Conservation (phyloP, 2,329 filamentous ascomycete genomes). For the Pseudogymnoascus sp. region DNA sequence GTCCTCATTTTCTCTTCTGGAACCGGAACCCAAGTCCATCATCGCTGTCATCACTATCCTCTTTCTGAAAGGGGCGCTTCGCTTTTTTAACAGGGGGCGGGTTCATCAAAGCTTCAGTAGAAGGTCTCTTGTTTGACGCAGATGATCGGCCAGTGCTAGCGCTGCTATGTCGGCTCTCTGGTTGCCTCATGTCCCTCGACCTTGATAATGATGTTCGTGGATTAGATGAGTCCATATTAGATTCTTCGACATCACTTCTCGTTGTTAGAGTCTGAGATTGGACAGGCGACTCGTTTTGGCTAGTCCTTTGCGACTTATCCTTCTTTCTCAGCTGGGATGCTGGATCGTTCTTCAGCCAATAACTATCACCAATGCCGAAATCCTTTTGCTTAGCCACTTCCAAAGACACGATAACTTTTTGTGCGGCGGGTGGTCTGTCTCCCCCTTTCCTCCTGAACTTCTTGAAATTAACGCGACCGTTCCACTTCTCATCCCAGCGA, state of each 20-base stretch:
- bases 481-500: constrained; percentile 84
- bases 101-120: constrained; percentile 18
- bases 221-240: neutral
- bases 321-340: neutral
- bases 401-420: constrained; percentile 47
- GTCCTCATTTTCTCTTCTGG: constrained; percentile 15
- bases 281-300: neutral
- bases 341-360: constrained; percentile 37
- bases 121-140: constrained; percentile 17
- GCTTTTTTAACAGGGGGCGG: constrained; percentile 21
- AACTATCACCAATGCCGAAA: constrained; percentile 51
- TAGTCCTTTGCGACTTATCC: neutral
- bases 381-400: constrained; percentile 52
- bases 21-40: constrained; percentile 26
- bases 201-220: neutral
- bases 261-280: neutral
- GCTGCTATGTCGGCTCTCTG: neutral
- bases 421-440: constrained; percentile 23
- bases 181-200: neutral
- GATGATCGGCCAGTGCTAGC: neutral
- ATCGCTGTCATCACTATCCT: constrained; percentile 23
- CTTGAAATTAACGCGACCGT: constrained; percentile 94
- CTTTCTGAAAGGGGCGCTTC: constrained; percentile 13
- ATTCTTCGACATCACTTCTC: neutral
- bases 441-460: constrained; percentile 59